These are phyloP conservation scores for Tanacetum coccineum DNA, from an alignment of 129 eudicot species.

Conservation along the genomic window DNA sequence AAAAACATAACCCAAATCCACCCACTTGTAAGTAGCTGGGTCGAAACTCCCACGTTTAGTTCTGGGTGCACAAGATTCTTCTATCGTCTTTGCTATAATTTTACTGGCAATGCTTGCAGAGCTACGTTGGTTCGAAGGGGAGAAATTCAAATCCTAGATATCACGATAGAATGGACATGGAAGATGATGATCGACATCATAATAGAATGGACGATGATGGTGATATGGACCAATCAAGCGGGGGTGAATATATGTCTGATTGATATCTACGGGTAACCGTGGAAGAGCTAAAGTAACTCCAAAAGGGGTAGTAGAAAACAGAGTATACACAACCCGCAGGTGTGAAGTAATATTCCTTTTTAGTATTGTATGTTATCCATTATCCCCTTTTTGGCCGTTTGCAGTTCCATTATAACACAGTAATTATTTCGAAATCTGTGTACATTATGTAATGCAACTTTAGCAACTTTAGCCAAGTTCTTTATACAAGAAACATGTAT, in stretches of 20 bases:
- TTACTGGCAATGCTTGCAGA: constrained; percentile 13
- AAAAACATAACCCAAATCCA: no score
- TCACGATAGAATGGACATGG: constrained; percentile 32
- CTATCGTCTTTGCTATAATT: neutral
- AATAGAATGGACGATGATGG: constrained; percentile 24
- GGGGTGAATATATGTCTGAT: constrained; percentile 27
- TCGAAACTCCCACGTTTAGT: neutral
- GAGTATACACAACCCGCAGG: constrained; percentile 11
- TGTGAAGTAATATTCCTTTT: constrained; percentile 1
- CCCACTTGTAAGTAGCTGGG: no score
- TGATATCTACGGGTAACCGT: constrained; percentile 15
- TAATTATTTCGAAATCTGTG: constrained; percentile 6
- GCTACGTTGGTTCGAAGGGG: constrained; percentile 21
- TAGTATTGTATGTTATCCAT: constrained; percentile 3
- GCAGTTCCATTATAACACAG: constrained; percentile 8
- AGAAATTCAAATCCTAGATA: constrained; percentile 31
- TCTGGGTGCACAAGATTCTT: neutral
- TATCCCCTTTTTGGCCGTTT: constrained; percentile 10
- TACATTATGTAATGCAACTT: constrained; percentile 28
- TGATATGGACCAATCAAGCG: constrained; percentile 36
- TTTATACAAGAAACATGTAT: constrained; percentile 12
- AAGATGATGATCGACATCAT: constrained; percentile 29
- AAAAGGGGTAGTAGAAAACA: constrained; percentile 10
- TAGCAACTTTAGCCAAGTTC: constrained; percentile 12
- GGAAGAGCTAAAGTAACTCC: constrained; percentile 15